Base-by-base conservation (phyloP, 176 grass and related monocot species). In the Oryza officinalis region DNA sequence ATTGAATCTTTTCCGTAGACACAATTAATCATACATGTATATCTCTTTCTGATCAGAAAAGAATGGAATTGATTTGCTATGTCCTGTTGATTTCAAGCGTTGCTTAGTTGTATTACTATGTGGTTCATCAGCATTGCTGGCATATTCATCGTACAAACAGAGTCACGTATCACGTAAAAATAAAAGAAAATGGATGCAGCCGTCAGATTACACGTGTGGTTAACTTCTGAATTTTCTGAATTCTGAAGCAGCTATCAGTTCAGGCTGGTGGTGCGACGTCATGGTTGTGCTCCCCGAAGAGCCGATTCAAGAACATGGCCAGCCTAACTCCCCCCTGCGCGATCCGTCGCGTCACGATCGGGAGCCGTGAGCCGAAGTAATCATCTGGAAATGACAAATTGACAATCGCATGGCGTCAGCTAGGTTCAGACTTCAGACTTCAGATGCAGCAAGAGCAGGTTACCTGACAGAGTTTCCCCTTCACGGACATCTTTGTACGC, bases 301-400 rank as follows among this genome's bases (percentile, higher is more conserved):
- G 81, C 52, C 81, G 63, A 81, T 97, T 97, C 33, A 97, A 82
- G 84, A 87, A 88, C 95, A 97, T 91, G 70, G 90, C 92, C 31
- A 97, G 84, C 77, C 95, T 71, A 66, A 97, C 88, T 72, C 95
- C 95, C 3, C 92, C 95, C 75, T 94, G 90, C 28, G 90, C 88
- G 59, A 97, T 94, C 59, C 95, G 85, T n/a, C 88, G 80, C 5
- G 90, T 67, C 28, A 94, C 81, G 82, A 94, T 84, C 35, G 88
- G 90, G 5, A 97, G 87, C 81, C 92, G 91, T 26, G 92, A 91
- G 8, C 22, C 44, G 60, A 94, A 94, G 86, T 97, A 97, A 1
- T 91, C 84, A 2, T 93, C 95, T 97, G 71, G 31, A 54, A 20
- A 83, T 57, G 7, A 57, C 20, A 57, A 57, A 15, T 47, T 47